A percentile compares a stretch with the other conserved stretches of the same genome.
These are phyloP conservation scores for Butyriboletus appendiculatus DNA, from an alignment of 1,284 basidiomycete species.

Conservation along the genomic window DNA sequence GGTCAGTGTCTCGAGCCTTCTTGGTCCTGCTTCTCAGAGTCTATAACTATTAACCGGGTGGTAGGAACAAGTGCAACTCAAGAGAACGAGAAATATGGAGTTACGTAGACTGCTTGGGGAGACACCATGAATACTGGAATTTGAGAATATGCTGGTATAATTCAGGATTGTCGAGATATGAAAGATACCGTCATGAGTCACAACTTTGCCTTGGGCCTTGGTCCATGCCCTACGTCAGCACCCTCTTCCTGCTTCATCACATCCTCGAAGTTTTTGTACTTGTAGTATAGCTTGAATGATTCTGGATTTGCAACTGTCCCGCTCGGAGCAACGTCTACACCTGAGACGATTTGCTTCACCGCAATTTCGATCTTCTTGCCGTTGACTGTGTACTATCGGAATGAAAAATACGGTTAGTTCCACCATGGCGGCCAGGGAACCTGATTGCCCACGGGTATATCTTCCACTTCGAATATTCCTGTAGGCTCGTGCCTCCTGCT, in stretches of 20 bases:
- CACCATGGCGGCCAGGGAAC: not conserved
- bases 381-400: slow-evolving; percentile 63
- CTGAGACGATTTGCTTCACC: slow-evolving; percentile 72
- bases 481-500: slow-evolving; percentile 77
- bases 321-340: slow-evolving; percentile 57
- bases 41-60: not conserved
- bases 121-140: not conserved
- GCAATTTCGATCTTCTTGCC: slow-evolving; percentile 77
- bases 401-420: not conserved
- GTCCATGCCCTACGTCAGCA: not conserved
- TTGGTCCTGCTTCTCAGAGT: not conserved
- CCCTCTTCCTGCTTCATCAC: slow-evolving; percentile 21
- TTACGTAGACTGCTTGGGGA: slow-evolving; percentile 21
- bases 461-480: slow-evolving; percentile 58
- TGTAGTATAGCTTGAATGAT: slow-evolving; percentile 60
- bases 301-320: slow-evolving; percentile 73
- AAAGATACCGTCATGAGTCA: slow-evolving; percentile 6
- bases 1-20: not conserved
- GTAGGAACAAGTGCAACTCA: slow-evolving; percentile 10
- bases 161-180: not conserved
- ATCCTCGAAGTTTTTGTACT: slow-evolving; percentile 50
- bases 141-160: not conserved
- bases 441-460: slow-evolving; percentile 57
- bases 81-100: slow-evolving; percentile 10
- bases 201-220: slow-evolving; percentile 12